These are phyloP conservation scores for Passiflora organensis DNA, from an alignment of 345 rosid species.

Conservation along the genomic window DNA sequence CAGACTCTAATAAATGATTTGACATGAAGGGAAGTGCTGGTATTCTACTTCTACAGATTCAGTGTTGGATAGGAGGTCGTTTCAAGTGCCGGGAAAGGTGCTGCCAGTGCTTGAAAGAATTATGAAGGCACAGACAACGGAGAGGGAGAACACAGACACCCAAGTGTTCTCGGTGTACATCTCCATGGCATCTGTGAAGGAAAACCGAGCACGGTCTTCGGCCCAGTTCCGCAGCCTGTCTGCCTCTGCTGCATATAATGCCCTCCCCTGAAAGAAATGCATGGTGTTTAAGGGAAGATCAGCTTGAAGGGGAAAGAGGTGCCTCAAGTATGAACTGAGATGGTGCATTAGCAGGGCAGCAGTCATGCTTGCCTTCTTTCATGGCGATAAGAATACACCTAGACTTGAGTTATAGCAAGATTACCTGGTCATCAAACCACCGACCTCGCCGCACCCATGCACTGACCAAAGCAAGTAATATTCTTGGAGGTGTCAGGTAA, in stretches of 20 bases:
- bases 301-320: no score
- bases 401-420: neutral
- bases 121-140: conserved; percentile 91
- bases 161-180: conserved; percentile 85
- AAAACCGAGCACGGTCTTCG: conserved; percentile 70
- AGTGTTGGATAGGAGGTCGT: neutral
- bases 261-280: conserved; percentile 53
- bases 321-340: no score
- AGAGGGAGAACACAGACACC: conserved; percentile 91
- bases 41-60: neutral
- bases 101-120: conserved; percentile 58
- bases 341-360: neutral
- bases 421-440: conserved; percentile 96
- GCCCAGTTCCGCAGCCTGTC: conserved; percentile 90
- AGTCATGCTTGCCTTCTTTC: no score
- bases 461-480: conserved; percentile 79
- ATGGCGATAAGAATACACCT: no score
- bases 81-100: conserved; percentile 56
- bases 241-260: conserved; percentile 87
- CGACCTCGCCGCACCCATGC: conserved; percentile 91
- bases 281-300: no score
- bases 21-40: neutral
- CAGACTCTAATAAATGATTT: no score
- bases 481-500: conserved; percentile 90
- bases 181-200: conserved; percentile 89